Evolutionary conservation across 179 eudicot species (phyloP).

Genomic region (Spergularia azorica): DNA sequence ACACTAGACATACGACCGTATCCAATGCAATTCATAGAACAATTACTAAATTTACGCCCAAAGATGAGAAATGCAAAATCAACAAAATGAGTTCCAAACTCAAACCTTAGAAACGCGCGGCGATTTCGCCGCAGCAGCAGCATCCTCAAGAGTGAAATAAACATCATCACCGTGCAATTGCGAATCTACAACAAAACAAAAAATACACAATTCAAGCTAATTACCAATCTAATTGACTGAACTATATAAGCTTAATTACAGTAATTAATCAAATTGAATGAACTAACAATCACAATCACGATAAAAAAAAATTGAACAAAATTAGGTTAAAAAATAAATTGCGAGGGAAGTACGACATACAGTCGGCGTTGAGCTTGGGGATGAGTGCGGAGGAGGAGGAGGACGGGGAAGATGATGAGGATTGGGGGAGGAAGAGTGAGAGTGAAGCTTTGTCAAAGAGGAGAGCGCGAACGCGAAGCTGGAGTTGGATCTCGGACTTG

Average conservation of each 20-base stretch:
- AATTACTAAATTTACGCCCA: background rate
- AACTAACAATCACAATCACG: conserved; percentile 2
- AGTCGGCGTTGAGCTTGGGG: conserved; percentile 63
- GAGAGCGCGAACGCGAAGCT: conserved; percentile 88
- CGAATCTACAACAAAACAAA: conserved; percentile 50
- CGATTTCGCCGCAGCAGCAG: background rate
- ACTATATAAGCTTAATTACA: background rate
- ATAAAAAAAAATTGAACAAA: background rate
- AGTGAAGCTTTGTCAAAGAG: conserved; percentile 79
- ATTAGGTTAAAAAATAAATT: conserved; percentile 12
- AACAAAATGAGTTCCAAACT: background rate
- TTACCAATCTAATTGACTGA: too few relatives aligned
- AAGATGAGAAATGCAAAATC: background rate
- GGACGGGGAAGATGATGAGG: conserved; percentile 28
- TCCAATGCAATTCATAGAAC: background rate
- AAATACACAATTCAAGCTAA: background rate
- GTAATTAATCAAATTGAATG: background rate
- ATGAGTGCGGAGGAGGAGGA: conserved; percentile 17
- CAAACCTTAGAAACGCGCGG: conserved; percentile 28
- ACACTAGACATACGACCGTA: background rate
- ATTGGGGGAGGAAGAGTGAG: conserved; percentile 50
- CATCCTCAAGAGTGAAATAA: conserved; percentile 67
- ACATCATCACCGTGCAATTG: conserved; percentile 96
- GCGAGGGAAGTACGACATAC: conserved; percentile 44
- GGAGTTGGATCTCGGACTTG: conserved; percentile 65